A percentile compares a stretch with the other conserved stretches of the same genome.
Conservation (phyloP, 1,284 basidiomycete genomes). For the Ustilago hordei region DNA sequence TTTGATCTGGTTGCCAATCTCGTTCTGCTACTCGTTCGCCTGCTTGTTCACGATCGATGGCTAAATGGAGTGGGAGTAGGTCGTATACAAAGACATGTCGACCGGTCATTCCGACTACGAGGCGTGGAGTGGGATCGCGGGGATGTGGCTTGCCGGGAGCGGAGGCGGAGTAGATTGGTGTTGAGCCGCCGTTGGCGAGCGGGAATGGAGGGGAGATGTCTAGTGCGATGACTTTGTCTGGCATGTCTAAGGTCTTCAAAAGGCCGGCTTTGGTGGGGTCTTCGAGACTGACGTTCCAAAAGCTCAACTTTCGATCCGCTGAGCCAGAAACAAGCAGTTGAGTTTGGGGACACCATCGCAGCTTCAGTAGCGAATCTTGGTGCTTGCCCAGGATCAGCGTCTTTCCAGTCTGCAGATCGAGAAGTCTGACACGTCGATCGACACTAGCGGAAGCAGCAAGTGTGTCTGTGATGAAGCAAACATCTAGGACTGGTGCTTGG, state of each 20-base stretch:
- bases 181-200: not conserved
- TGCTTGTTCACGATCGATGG: constrained; percentile 25
- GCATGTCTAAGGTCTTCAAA: constrained; percentile 47
- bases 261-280: constrained; percentile 10
- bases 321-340: constrained; percentile 49
- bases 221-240: constrained; percentile 65
- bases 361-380: constrained; percentile 47
- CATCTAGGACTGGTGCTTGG: constrained; percentile 66
- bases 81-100: constrained; percentile 60
- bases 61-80: constrained; percentile 36
- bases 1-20: constrained; percentile 72
- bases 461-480: constrained; percentile 56
- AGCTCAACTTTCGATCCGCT: constrained; percentile 54
- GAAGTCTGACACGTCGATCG: constrained; percentile 62
- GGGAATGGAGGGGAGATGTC: constrained; percentile 54
- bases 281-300: constrained; percentile 52
- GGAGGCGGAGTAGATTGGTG: constrained; percentile 15
- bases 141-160: not conserved
- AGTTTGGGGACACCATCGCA: constrained; percentile 53
- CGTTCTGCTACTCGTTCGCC: constrained; percentile 32
- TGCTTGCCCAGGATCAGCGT: constrained; percentile 64
- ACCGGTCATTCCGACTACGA: constrained; percentile 62
- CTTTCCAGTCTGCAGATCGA: constrained; percentile 57
- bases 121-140: constrained; percentile 46
- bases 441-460: constrained; percentile 61